Evolutionary conservation across 345 rosid genomes (phyloP).

Genomic region (Adansonia digitata): DNA sequence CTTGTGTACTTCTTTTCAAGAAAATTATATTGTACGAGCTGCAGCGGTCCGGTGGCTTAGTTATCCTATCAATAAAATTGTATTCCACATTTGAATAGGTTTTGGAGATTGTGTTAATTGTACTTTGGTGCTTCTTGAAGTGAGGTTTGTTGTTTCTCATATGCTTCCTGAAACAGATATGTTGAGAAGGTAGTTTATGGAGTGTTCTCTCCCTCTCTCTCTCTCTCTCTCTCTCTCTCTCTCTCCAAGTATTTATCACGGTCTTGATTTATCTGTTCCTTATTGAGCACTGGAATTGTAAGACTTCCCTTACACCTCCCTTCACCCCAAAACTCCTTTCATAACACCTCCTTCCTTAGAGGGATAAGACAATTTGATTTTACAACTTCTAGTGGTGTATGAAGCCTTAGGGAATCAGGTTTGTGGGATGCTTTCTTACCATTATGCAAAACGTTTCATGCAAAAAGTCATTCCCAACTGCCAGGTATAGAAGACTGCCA

Average conservation of each 20-base stretch:
- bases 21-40: neutral
- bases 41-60: neutral
- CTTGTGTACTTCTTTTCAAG: neutral
- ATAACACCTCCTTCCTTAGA: neutral
- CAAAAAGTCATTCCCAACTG: neutral
- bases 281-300: neutral
- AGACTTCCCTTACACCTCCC: neutral
- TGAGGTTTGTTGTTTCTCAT: neutral
- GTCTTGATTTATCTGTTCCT: neutral
- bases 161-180: neutral
- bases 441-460: neutral
- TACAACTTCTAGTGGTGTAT: neutral
- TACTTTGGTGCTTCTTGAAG: neutral
- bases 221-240: no score
- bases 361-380: neutral
- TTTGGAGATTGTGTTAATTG: constrained; percentile 5
- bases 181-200: neutral
- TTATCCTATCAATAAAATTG: neutral
- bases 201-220: neutral
- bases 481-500: neutral
- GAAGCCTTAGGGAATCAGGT: neutral
- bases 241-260: neutral
- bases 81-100: neutral
- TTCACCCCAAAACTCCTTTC: neutral
- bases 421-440: neutral